Conservation (phyloP, 2,329 filamentous ascomycete species). For the Trichoderma citrinoviride region DNA sequence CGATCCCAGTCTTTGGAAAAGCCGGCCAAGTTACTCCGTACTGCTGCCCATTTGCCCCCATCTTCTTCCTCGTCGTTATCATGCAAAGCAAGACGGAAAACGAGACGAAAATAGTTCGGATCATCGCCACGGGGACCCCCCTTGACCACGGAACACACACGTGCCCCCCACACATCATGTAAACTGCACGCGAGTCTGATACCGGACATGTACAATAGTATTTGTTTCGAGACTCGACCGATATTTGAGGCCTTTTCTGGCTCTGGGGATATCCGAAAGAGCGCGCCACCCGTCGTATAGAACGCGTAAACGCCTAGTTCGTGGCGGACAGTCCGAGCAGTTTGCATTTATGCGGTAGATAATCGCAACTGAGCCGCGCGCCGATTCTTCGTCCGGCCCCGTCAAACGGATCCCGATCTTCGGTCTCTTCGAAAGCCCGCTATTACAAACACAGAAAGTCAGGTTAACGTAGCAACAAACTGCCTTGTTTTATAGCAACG, state of each 20-base stretch:
- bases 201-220: no score
- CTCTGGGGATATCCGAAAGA: neutral
- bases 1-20: no score
- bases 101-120: constrained; percentile 15
- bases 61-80: neutral
- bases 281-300: constrained; percentile 15
- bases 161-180: constrained; percentile 8
- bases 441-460: no score
- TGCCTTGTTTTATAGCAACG: neutral
- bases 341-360: no score
- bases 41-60: neutral
- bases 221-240: neutral
- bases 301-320: neutral
- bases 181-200: no score
- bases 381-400: no score
- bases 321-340: no score
- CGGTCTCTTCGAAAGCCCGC: no score
- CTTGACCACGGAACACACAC: neutral
- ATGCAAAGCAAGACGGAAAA: neutral
- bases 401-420: no score
- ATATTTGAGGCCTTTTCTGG: neutral
- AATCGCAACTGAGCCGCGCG: no score
- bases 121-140: neutral
- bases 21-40: neutral
- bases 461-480: neutral